Evolutionary conservation across 257 asterid species (phyloP), one percentile per base, ranked within the genome.

Genomic region (Pogostemon cablin): DNA sequence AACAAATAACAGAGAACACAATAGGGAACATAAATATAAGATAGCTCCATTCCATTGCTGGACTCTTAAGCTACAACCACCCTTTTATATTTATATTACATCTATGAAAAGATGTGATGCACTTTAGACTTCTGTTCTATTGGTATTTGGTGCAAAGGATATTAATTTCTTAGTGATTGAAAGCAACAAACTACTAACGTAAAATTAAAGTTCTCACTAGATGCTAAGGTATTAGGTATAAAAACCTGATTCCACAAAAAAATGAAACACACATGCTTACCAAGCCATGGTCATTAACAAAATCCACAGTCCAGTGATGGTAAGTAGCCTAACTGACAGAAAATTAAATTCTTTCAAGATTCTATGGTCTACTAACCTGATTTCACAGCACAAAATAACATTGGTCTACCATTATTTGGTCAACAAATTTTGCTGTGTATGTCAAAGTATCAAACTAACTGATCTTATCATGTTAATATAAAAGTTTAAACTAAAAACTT

Each of bases 111-210:
- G 10, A 7, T 55, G 57, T 44, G 20, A 32, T 37, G 9, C 20
- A 2, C 41, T 47, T 1, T 25, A 37, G 56, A 32, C 12, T 37
- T 5, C 32, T 3, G 42, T 61, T 62, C 34, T 43, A 59, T 25
- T 53, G 32, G 1, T 25, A 25, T 25, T 69, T 43, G 67, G 62
- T 35, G 38, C 64, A 38, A 41, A 12, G 39, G 12, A 55, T 6
- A 9, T 57, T 43, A 17, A 7, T 10, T 57, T 58, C 32, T 42
- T 34, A 63, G 34, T 8, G 53, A 10, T 32, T 62, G 62, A 32
- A 25, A 58, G 52, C 73, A 65, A 43, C 9, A 62, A 64, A 53
- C 37, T 62, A 71, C 69, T 40, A 34, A 52, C 53, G 11, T 15
- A 57, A 46, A 15, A 60, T 49, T 3, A 76, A 65, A 6, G 32